These are phyloP conservation scores for Metschnikowia noctiluminum DNA, from an alignment of 805 yeast species.

Conservation along the genomic window DNA sequence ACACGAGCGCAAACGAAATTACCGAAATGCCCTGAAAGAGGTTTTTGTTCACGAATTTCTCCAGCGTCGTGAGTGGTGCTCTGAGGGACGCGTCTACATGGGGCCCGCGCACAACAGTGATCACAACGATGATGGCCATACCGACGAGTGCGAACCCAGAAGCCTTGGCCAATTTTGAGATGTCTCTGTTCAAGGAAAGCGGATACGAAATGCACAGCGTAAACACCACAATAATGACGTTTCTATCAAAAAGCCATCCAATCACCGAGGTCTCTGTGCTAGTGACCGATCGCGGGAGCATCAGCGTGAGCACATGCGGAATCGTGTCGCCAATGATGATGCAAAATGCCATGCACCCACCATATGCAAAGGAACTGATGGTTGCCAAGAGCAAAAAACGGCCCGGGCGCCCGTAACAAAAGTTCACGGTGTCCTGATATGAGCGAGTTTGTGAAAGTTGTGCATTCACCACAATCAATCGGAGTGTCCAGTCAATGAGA, in stretches of 20 bases:
- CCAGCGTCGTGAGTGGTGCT: slow-evolving; percentile 43
- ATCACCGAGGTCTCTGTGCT: slow-evolving; percentile 26
- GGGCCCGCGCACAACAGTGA: slow-evolving; percentile 77
- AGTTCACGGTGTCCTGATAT: slow-evolving; percentile 80
- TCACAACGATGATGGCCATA: slow-evolving; percentile 72
- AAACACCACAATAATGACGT: slow-evolving; percentile 65
- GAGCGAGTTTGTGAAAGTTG: slow-evolving; percentile 71
- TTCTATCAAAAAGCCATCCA: slow-evolving; percentile 59
- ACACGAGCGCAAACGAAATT: slow-evolving; percentile 90
- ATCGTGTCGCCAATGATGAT: slow-evolving; percentile 93
- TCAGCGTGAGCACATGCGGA: slow-evolving; percentile 77
- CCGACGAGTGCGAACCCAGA: slow-evolving; percentile 82
- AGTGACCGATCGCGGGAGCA: slow-evolving; percentile 49
- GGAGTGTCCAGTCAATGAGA: slow-evolving; percentile 82
- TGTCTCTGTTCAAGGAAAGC: slow-evolving; percentile 72
- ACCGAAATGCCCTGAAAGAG: slow-evolving; percentile 91
- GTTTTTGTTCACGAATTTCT: slow-evolving; percentile 54
- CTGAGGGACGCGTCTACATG: slow-evolving; percentile 44
- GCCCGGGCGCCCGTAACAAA: slow-evolving; percentile 75
- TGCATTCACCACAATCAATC: slow-evolving; percentile 78
- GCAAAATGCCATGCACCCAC: slow-evolving; percentile 92
- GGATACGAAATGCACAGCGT: slow-evolving; percentile 79
- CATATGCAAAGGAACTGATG: slow-evolving; percentile 88
- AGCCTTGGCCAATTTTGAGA: slow-evolving; percentile 82
- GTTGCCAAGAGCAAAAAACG: slow-evolving; percentile 63